A percentile compares a stretch with the other conserved stretches of the same genome.
Evolutionary conservation across 1,284 basidiomycete species (phyloP).

Genomic region (Pseudozyma sp.): DNA sequence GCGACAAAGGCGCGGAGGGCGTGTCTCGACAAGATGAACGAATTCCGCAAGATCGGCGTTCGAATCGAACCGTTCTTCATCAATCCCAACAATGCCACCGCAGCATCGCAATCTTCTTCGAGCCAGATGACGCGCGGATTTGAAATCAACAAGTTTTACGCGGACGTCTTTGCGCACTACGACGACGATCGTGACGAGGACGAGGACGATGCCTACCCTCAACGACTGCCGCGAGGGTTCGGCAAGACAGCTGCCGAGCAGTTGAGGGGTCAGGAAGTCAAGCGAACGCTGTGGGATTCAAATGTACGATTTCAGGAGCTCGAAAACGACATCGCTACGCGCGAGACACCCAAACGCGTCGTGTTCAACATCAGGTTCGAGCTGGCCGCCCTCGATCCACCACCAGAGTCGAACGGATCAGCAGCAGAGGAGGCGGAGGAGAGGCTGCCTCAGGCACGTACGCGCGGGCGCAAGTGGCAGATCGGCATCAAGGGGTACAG

Average conservation of each 20-base stretch:
- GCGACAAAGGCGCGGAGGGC: slow-evolving; percentile 41
- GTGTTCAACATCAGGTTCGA: slow-evolving; percentile 84
- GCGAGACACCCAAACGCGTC: slow-evolving; percentile 86
- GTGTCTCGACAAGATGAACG: slow-evolving; percentile 69
- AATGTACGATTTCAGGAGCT: slow-evolving; percentile 61
- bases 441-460: slow-evolving; percentile 55
- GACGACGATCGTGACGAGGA: slow-evolving; percentile 57
- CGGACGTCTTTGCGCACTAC: slow-evolving; percentile 62
- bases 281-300: slow-evolving; percentile 54
- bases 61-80: slow-evolving; percentile 93
- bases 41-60: slow-evolving; percentile 83
- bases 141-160: slow-evolving; percentile 77
- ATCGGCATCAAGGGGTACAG: slow-evolving; percentile 88
- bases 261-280: slow-evolving; percentile 37
- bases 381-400: slow-evolving; percentile 72
- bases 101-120: slow-evolving; percentile 8
- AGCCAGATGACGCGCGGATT: slow-evolving; percentile 73
- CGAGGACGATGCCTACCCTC: slow-evolving; percentile 4
- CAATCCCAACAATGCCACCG: slow-evolving; percentile 75
- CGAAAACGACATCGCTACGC: slow-evolving; percentile 61
- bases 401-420: slow-evolving; percentile 1
- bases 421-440: slow-evolving; percentile 19
- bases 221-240: slow-evolving; percentile 26
- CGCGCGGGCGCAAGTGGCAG: slow-evolving; percentile 74
- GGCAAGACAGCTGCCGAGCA: slow-evolving; percentile 31